Conservation (phyloP, 371 early-diverging fungal genomes). For the Cokeromyces recurvatus region DNA sequence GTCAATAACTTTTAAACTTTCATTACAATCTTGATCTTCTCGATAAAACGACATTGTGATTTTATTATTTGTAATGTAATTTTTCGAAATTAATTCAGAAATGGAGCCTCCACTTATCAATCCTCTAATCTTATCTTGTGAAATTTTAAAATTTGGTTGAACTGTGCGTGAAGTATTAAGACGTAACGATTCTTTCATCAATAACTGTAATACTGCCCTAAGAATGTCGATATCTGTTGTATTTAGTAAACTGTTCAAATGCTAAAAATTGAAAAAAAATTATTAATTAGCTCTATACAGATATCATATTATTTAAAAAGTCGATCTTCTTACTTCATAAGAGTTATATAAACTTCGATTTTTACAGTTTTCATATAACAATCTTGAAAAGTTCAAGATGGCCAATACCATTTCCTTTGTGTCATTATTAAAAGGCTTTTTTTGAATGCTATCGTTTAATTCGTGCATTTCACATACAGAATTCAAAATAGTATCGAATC, state of each 20-base stretch:
- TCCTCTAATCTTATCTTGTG: slow-evolving; percentile 26
- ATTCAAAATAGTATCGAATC: slow-evolving; percentile 85
- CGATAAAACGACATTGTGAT: slow-evolving; percentile 15
- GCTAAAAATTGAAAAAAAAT: slow-evolving; percentile 51
- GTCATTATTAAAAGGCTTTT: slow-evolving; percentile 43
- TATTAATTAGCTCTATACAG: too few relatives aligned
- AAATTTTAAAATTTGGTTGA: slow-evolving; percentile 56
- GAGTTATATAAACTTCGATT: slow-evolving; percentile 92
- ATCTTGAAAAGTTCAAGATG: slow-evolving; percentile 68
- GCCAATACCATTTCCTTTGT: slow-evolving; percentile 60
- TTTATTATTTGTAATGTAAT: neutral
- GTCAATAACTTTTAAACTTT: slow-evolving; percentile 8
- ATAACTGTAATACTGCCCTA: slow-evolving; percentile 64
- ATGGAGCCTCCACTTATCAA: slow-evolving; percentile 14
- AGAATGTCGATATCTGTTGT: slow-evolving; percentile 75
- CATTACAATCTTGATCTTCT: slow-evolving; percentile 6
- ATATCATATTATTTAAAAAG: too few relatives aligned
- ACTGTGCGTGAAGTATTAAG: slow-evolving; percentile 66
- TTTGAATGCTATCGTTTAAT: slow-evolving; percentile 52
- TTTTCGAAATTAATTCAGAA: neutral
- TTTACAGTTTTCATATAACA: slow-evolving; percentile 89
- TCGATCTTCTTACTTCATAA: slow-evolving; percentile 67
- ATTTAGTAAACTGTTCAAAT: slow-evolving; percentile 45
- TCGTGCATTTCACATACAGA: slow-evolving; percentile 53
- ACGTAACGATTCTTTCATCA: slow-evolving; percentile 79